Evolutionary conservation across 1,139 yeast genomes (phyloP), one percentile per base, ranked within the genome.

Genomic region (Debaryomyces subglobosus): DNA sequence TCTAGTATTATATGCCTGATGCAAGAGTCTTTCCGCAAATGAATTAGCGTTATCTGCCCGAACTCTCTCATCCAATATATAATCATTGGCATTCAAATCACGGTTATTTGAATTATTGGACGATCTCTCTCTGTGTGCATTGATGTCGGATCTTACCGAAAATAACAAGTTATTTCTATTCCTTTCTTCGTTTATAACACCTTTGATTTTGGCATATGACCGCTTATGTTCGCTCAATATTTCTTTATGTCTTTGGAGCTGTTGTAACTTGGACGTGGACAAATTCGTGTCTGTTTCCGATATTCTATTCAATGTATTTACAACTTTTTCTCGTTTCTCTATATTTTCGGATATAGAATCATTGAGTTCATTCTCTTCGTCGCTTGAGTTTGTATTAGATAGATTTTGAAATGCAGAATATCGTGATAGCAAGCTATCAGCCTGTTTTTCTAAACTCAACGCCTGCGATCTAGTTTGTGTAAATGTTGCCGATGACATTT

Each of bases 1-100:
- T 53, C 98, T 75, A 0, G 99, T 91, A 56, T 86, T 88, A 67
- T 84, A 86, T 0, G 97, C 99, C 63, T 88, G 95, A 23, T 82
- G 81, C 35, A 94, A 75, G 49, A 94, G 72, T 44, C 88, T 71
- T 62, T 94, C 97, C 6, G 96, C 89, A 53, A 91, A 74, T 41
- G 79, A 77, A 63, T 90, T 86, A 39, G 95, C 85, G 48, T 77
- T 77, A 56, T 89, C 90, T 21, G 87, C 87, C 46, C 97, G 74
- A 33, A 79, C 74, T 13, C 90, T 69, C 67, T 94, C 99, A 50
- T 86, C 85, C 50, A 88, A 75, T 63, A 89, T 85, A 65, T 92
- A 92, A 51, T 83, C 89, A 53, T 86, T 64, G 18, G 74, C 71
- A 50, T 68, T 61, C 29, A 51, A 47, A n/a, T 56, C 79, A 46